Base-by-base conservation (phyloP, 495 filamentous ascomycete genomes). In the Aspergillus avenaceus region DNA sequence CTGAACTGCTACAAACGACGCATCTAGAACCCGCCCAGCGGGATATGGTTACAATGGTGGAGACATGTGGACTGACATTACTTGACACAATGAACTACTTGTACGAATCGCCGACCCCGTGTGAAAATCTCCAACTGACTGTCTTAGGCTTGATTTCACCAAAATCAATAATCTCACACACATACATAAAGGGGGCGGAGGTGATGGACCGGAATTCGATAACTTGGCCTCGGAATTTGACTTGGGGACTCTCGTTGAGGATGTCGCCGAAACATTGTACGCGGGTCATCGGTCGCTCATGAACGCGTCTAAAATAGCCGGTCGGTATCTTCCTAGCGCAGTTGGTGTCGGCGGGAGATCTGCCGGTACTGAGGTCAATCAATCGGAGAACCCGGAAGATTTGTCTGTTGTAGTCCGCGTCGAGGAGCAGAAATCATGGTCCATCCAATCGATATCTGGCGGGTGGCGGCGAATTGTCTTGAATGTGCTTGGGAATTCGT, bases 401-500 rank as follows among this genome's bases (percentile, higher is more conserved):
- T 60, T 81, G 6, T 64, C 69, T 0, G 69, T 84, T 8, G 69
- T 82, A 29, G 60, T 86, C 13, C 77, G 82, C 51, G 74, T 87
- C 28, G 76, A 84, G 43, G 66, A 66, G 8, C 56, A 69, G 5
- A 60, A 63, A 8, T 68, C 75, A 43, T 85, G 80, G 71, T 55
- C 72, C 16, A 81, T 84, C 54, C 61, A 65, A 2, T 77, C 78
- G 0, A 74, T 87, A 14, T 77, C 83, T 0, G 84, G 84, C 4
- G 85, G 81, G 0, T 74, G 85, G 63, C 71, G 82, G 19, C 69
- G 86, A 21, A 73, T 88, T 12, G 72, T 90, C 22, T 84, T 88
- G 81, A 89, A 91, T 55, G 59, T 90, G 1, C 75, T 86, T 29
- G 83, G 86, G 11, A 91, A 91, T 58, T 78, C 86, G 0, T 67